Percentiles rank a stretch among this genome's conserved stretches.
Evolutionary conservation across 1,284 basidiomycete genomes (phyloP).

Genomic region (Puccinia brachypodii): DNA sequence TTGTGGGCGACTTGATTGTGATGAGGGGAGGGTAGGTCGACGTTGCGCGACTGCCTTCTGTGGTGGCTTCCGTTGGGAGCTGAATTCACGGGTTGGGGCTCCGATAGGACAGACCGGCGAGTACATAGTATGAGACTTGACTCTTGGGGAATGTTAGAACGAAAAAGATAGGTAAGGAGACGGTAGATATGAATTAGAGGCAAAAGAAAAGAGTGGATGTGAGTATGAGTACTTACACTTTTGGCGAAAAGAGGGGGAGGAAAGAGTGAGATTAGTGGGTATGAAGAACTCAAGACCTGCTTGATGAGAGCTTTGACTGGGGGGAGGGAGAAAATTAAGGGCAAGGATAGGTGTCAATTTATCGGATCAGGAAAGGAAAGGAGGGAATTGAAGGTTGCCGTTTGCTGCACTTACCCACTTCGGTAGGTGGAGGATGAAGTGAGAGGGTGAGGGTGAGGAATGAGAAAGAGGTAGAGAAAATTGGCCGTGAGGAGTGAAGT

Average conservation of each 20-base stretch:
- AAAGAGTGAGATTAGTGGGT: background rate
- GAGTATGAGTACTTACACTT: no score
- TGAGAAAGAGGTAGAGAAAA: no score
- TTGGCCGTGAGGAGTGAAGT: background rate
- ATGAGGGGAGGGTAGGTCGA: background rate
- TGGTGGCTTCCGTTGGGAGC: background rate
- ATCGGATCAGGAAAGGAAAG: background rate
- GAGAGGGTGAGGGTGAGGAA: background rate
- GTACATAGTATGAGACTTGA: background rate
- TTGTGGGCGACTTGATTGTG: background rate
- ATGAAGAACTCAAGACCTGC: no score
- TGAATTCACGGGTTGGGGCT: background rate
- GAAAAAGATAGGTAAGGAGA: background rate
- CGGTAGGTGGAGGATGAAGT: background rate
- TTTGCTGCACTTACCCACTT: background rate
- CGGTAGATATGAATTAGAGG: no score
- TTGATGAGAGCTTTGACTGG: no score
- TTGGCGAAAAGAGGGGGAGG: no score
- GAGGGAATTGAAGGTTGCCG: background rate
- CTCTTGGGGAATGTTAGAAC: background rate
- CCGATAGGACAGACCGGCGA: background rate
- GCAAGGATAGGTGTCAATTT: background rate
- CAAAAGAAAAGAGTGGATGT: no score
- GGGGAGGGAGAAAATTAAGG: background rate
- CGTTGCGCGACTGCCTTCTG: background rate